Evolutionary conservation across 495 filamentous ascomycete genomes (phyloP).

Genomic region (Monascus purpureus): DNA sequence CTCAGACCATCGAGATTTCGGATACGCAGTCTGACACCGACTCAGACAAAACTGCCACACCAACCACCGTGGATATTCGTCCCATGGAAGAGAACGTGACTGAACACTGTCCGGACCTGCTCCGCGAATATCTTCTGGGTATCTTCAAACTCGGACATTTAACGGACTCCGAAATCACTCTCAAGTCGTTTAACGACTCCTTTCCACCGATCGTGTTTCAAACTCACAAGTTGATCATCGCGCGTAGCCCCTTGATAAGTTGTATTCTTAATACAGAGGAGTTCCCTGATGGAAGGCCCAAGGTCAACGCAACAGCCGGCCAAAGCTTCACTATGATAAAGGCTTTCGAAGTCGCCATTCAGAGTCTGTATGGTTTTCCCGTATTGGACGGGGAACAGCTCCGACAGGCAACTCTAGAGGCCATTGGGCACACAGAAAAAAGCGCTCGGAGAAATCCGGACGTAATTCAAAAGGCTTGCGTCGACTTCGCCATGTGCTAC

Average conservation of each 20-base stretch:
- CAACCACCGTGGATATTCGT: not conserved
- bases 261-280: conserved; percentile 2
- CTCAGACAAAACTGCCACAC: not conserved
- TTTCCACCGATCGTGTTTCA: conserved; percentile 6
- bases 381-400: conserved; percentile 5
- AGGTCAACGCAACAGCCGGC: conserved; percentile 8
- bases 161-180: conserved; percentile 9
- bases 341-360: conserved; percentile 14
- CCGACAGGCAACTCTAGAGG: conserved; percentile 2
- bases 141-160: conserved; percentile 6
- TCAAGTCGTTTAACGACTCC: conserved; percentile 5
- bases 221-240: conserved; percentile 10
- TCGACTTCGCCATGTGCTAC: conserved; percentile 19
- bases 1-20: no score
- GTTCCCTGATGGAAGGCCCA: not conserved
- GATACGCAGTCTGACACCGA: not conserved
- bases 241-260: conserved; percentile 8
- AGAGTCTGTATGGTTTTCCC: conserved; percentile 14
- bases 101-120: not conserved
- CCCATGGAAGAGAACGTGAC: not conserved
- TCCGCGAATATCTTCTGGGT: conserved; percentile 1
- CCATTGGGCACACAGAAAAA: conserved; percentile 7
- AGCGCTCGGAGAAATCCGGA: conserved; percentile 2
- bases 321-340: conserved; percentile 8
- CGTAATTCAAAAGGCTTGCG: conserved; percentile 8